A percentile compares a stretch with the other conserved stretches of the same genome.
Conservation (phyloP, 2,329 filamentous ascomycete species). For the Phyllosticta citrichinensis region DNA sequence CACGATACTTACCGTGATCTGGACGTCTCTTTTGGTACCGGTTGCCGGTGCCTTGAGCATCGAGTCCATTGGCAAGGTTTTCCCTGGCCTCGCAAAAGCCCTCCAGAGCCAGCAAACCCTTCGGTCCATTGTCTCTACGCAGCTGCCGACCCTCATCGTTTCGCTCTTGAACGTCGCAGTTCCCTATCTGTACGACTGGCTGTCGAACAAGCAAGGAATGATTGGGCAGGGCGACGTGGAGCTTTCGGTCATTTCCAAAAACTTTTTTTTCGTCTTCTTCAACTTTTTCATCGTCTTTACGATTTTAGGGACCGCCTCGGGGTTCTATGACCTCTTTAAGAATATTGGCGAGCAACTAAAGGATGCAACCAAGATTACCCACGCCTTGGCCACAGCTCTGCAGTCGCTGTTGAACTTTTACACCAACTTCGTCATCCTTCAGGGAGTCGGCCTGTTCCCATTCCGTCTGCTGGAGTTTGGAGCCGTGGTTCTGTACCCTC, state of each 20-base stretch:
- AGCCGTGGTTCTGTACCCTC: conserved; percentile 71
- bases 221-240: conserved; percentile 92
- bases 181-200: conserved; percentile 88
- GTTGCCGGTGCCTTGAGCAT: conserved; percentile 72
- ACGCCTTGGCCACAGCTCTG: conserved; percentile 64
- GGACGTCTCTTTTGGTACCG: conserved; percentile 71
- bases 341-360: conserved; percentile 61
- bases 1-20: conserved; percentile 72
- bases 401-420: conserved; percentile 74
- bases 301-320: conserved; percentile 68
- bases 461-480: conserved; percentile 88
- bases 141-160: conserved; percentile 73
- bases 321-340: conserved; percentile 56
- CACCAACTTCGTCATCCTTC: conserved; percentile 85
- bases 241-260: conserved; percentile 90
- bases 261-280: conserved; percentile 99
- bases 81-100: conserved; percentile 58
- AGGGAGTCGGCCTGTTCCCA: conserved; percentile 86
- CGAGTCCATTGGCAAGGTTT: conserved; percentile 65
- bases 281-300: conserved; percentile 97
- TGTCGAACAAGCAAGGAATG: conserved; percentile 87
- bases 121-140: conserved; percentile 72
- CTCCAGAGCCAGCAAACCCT: conserved; percentile 60
- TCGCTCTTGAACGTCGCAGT: conserved; percentile 83
- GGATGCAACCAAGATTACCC: conserved; percentile 70